A percentile compares a stretch with the other conserved stretches of the same genome.
phyloP scores from a whole-genome alignment of 768 basidiomycete species.

The Udeniomyces megalosporus region DNA sequence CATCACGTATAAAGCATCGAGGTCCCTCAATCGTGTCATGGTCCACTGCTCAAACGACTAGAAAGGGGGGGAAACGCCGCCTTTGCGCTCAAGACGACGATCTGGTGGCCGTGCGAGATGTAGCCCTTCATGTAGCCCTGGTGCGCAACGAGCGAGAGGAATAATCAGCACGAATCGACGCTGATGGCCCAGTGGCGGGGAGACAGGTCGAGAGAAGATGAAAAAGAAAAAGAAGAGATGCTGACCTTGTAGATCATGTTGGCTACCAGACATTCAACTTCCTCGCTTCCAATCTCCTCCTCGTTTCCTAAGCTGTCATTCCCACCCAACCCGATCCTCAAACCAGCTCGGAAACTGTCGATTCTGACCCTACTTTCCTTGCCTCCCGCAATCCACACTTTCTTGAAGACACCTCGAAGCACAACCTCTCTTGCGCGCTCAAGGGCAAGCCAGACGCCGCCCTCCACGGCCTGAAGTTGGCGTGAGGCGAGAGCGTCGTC shows the following conservation, averaged over 20 bases:
- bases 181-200: too few relatives aligned
- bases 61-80: conserved; percentile 61
- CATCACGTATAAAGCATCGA: too few relatives aligned
- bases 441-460: conserved; percentile 70
- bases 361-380: conserved; percentile 66
- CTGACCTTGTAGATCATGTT: conserved; percentile 75
- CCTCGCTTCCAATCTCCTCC: conserved; percentile 50
- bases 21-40: too few relatives aligned
- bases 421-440: conserved; percentile 81
- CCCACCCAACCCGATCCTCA: conserved; percentile 24
- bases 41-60: background rate
- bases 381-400: conserved; percentile 42
- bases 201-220: background rate
- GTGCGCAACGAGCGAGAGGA: background rate
- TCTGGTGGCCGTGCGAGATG: conserved; percentile 87
- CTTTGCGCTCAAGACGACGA: conserved; percentile 67
- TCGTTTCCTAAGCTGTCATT: too few relatives aligned
- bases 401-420: conserved; percentile 56
- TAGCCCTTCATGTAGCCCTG: conserved; percentile 79
- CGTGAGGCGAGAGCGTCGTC: conserved; percentile 53
- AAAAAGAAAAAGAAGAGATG: background rate
- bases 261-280: conserved; percentile 83
- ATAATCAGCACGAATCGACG: background rate
- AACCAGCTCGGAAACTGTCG: background rate
- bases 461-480: conserved; percentile 60